phyloP scores from a whole-genome alignment of 352 stramenopile genomes.

The Phytophthora parvispora region DNA sequence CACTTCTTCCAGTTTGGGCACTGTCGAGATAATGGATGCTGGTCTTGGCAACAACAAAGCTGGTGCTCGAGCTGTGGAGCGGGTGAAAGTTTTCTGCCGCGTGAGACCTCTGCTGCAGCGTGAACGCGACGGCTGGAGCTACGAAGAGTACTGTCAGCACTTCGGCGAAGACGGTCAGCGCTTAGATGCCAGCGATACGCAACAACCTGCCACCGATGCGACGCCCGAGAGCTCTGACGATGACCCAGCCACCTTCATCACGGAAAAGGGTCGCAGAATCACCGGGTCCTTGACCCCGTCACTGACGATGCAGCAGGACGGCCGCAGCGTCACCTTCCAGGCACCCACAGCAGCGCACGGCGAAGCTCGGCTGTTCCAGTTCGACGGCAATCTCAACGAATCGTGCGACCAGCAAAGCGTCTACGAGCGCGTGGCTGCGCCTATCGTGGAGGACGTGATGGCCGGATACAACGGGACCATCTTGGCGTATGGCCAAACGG shows the following conservation, averaged over 20 bases:
- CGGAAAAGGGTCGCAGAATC: slow-evolving; percentile 55
- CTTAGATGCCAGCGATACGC: slow-evolving; percentile 16
- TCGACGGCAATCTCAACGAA: slow-evolving; percentile 65
- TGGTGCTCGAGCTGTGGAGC: slow-evolving; percentile 43
- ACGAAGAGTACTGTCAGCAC: slow-evolving; percentile 59
- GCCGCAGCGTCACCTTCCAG: slow-evolving; percentile 40
- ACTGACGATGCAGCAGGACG: slow-evolving; percentile 41
- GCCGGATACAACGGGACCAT: slow-evolving; percentile 77
- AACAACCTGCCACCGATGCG: slow-evolving; percentile 24
- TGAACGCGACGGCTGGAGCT: slow-evolving; percentile 72
- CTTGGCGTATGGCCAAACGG: slow-evolving; percentile 75
- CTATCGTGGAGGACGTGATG: slow-evolving; percentile 72
- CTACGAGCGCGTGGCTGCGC: slow-evolving; percentile 58
- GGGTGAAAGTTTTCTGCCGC: slow-evolving; percentile 80
- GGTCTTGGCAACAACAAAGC: slow-evolving; percentile 4
- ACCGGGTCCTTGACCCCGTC: slow-evolving; percentile 23
- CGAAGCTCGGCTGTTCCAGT: slow-evolving; percentile 59
- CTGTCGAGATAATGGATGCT: slow-evolving; percentile 21
- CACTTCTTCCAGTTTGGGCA: background rate
- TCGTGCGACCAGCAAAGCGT: slow-evolving; percentile 51
- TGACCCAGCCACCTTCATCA: slow-evolving; percentile 65
- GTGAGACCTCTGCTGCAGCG: slow-evolving; percentile 66
- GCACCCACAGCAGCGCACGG: slow-evolving; percentile 26
- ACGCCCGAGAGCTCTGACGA: slow-evolving; percentile 29
- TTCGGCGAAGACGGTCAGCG: slow-evolving; percentile 35